A percentile compares a stretch with the other conserved stretches of the same genome.
phyloP scores from a whole-genome alignment of 176 grass and related monocot species.

The Avena eriantha region DNA sequence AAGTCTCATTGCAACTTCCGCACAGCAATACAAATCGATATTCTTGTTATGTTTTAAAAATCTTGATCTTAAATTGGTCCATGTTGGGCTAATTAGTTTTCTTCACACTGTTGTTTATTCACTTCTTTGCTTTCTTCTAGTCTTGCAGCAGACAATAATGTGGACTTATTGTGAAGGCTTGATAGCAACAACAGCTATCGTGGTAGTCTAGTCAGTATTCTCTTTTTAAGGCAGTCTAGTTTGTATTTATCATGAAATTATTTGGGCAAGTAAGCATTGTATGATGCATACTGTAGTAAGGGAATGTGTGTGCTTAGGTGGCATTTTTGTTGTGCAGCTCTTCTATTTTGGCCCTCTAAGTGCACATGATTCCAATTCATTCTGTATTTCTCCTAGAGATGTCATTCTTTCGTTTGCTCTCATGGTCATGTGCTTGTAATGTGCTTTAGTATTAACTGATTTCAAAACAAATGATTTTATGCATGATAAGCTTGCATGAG shows the following conservation, averaged over 20 bases:
- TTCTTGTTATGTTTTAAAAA: neutral
- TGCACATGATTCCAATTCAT: slow-evolving; percentile 8
- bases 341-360: neutral
- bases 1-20: neutral
- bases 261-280: neutral
- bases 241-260: neutral
- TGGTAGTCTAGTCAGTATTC: neutral
- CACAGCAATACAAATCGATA: neutral
- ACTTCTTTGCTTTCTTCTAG: neutral
- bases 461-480: neutral
- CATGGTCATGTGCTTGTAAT: neutral
- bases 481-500: neutral
- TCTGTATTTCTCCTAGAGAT: neutral
- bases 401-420: neutral
- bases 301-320: neutral
- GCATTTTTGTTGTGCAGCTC: neutral
- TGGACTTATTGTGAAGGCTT: neutral
- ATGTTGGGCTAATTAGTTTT: neutral
- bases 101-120: neutral
- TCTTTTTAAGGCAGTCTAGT: neutral
- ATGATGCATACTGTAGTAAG: neutral
- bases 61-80: neutral
- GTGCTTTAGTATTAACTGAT: neutral
- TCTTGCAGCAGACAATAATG: neutral
- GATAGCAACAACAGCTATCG: neutral